Evolutionary conservation across 2,329 filamentous ascomycete genomes (phyloP).

Genomic region (Septoria linicola): DNA sequence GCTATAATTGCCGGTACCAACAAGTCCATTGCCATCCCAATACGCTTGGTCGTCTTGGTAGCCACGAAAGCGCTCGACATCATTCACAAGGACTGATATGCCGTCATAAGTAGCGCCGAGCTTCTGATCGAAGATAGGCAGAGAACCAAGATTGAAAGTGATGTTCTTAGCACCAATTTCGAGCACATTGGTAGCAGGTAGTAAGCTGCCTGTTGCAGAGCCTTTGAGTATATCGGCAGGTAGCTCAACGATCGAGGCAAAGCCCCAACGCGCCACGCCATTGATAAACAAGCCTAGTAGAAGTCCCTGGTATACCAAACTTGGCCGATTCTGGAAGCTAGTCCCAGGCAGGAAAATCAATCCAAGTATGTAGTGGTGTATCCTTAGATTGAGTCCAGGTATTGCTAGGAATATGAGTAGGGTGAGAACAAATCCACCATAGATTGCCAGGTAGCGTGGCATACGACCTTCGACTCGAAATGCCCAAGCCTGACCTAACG

Average conservation of each 20-base stretch:
- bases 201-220: slow-evolving; percentile 54
- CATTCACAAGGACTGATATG: slow-evolving; percentile 77
- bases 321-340: slow-evolving; percentile 79
- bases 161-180: slow-evolving; percentile 56
- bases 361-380: slow-evolving; percentile 93
- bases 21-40: slow-evolving; percentile 40
- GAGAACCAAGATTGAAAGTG: slow-evolving; percentile 58
- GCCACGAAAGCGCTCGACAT: slow-evolving; percentile 75
- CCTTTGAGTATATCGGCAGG: slow-evolving; percentile 64
- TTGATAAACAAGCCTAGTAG: slow-evolving; percentile 91
- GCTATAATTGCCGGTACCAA: slow-evolving; percentile 28
- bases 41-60: slow-evolving; percentile 60
- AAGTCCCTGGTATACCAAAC: slow-evolving; percentile 83
- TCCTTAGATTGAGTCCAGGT: slow-evolving; percentile 76
- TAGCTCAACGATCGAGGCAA: slow-evolving; percentile 84
- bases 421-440: slow-evolving; percentile 64
- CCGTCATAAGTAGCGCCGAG: slow-evolving; percentile 61
- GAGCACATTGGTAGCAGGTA: slow-evolving; percentile 54
- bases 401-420: slow-evolving; percentile 70
- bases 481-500: slow-evolving; percentile 75
- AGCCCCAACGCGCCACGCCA: slow-evolving; percentile 90
- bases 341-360: slow-evolving; percentile 86
- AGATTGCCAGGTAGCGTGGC: slow-evolving; percentile 73
- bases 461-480: slow-evolving; percentile 84
- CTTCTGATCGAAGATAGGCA: slow-evolving; percentile 41